Evolutionary conservation across 2,329 filamentous ascomycete species (phyloP), one percentile per base, ranked within the genome.

Genomic region (Clathrospora elynae): DNA sequence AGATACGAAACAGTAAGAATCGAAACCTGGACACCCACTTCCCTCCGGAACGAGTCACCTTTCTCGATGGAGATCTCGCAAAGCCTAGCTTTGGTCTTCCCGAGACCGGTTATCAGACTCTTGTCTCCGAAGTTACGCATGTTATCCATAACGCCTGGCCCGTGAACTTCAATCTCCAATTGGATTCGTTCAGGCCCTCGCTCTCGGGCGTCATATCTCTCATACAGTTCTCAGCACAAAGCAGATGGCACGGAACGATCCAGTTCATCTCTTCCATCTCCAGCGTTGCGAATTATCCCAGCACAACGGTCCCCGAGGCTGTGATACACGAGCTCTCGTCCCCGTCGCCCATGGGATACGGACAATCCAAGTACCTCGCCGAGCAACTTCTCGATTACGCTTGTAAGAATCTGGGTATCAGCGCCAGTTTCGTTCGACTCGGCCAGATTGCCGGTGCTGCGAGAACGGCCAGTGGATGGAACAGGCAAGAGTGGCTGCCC

Each of bases 141-240:
- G 10, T 33, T n/a, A 33, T 33, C n/a, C 30, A 33, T 19, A 20
- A 18, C 17, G 30, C 30, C 8, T 33, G 30, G 30, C 18, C 30
- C 9, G 30, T 33, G 8, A 33, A 33, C 18, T 33, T 33, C 18
- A 33, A 33, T 19, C 18, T 33, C 5, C 18, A 17, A n/a, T n/a
- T 33, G 2, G 20, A 17, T 5, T 33, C 30, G 12, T 33, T 20
- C 18, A 13, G 25, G 14, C 25, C 14, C 14, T 28, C n/a, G n/a
- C 25, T 28, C 25, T 28, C n/a, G 14, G 25, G 12, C 25, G 12
- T n/a, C 14, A 12, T 13, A 28, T 28, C 12, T 12, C 12, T 28
- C 25, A 6, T 28, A n/a, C n/a, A n/a, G n/a, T n/a, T n/a, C n/a
- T n/a, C n/a, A n/a, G n/a, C n/a, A n/a, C n/a, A n/a, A n/a, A n/a